Base-by-base conservation (phyloP, 1,284 basidiomycete species). In the Gymnopus androsaceus region DNA sequence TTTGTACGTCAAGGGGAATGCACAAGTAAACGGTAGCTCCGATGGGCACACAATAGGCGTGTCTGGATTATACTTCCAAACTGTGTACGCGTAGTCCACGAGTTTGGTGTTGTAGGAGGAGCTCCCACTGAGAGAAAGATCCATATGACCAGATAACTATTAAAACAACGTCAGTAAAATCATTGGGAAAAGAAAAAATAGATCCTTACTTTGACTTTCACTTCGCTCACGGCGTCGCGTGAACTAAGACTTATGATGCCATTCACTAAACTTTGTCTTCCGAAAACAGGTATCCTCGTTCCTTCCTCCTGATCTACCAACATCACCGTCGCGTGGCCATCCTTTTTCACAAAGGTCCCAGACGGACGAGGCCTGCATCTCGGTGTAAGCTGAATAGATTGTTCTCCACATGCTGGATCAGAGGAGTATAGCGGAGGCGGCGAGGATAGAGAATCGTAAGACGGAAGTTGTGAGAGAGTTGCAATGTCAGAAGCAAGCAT, bases 101-200 rank as follows among this genome's bases (percentile, higher is more conserved):
- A 81, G 66, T 1, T 62, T 61, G 2, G 63, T 65, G 1, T 72
- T 66, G 15, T 67, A 68, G 0, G 74, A 67, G 27, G 72, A 73
- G 15, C 71, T 69, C 56, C 79, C 78, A 7, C 74, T 69, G 14
- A 71, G 67, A 3, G 69, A 72, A 7, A 78, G 61, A 40, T 75
- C 72, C 49, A 85, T 66, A 59, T 73, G 77, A 19, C 81, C 83
- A 55, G 79, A 73, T n/a, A 87, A 61, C 85, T 87, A 54, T 17
- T 50, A n/a, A 30, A n/a, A 12, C 14, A n/a, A 41, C 3, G 31
- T 33, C n/a, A 54, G 15, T 21, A 52, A 25, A 15, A 44, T 27
- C 49, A 38, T 50, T 61, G 28, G 57, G 36, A 37, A 41, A 33
- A 30, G 33, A 17, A 42, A 8, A 50, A 55, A 38, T 65, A 55